Conservation (phyloP, 805 yeast species). For the Hanseniaspora taiwanica region DNA sequence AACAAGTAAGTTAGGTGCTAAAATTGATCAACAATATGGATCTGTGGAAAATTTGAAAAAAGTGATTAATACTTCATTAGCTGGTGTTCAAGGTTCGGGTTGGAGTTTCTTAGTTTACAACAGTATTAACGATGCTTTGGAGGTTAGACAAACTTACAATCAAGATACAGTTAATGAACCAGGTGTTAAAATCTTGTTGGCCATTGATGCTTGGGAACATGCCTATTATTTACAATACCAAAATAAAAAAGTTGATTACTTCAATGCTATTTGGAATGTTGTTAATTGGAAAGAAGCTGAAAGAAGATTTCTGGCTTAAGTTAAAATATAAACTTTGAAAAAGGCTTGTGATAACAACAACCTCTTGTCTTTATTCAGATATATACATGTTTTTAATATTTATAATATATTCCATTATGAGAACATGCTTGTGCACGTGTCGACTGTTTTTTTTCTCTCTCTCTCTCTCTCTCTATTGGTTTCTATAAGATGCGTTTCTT, state of each 20-base stretch:
- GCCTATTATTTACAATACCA: conserved; percentile 90
- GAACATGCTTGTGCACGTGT: too few species aligned
- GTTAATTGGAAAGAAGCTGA: conserved; percentile 90
- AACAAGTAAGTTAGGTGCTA: conserved; percentile 43
- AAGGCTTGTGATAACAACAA: not conserved
- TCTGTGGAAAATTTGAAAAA: conserved; percentile 53
- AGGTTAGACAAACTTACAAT: conserved; percentile 69
- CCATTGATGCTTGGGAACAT: conserved; percentile 95
- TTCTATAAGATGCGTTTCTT: too few species aligned
- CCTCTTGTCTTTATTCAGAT: too few species aligned
- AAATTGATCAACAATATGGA: conserved; percentile 55
- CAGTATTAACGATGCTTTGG: conserved; percentile 58
- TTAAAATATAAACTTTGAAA: too few species aligned
- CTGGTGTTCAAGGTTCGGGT: conserved; percentile 89
- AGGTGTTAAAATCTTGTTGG: conserved; percentile 56
- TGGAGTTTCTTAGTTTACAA: conserved; percentile 89
- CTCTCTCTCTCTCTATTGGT: not conserved
- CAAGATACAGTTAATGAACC: conserved; percentile 74
- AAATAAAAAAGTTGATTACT: conserved; percentile 83
- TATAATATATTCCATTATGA: too few species aligned
- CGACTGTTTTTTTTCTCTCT: not conserved
- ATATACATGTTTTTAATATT: too few species aligned
- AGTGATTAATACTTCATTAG: conserved; percentile 55
- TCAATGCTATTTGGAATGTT: conserved; percentile 89
- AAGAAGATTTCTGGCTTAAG: conserved; percentile 38